Base-by-base conservation (phyloP, 2,329 filamentous ascomycete genomes). In the Fusarium bactridioides region DNA sequence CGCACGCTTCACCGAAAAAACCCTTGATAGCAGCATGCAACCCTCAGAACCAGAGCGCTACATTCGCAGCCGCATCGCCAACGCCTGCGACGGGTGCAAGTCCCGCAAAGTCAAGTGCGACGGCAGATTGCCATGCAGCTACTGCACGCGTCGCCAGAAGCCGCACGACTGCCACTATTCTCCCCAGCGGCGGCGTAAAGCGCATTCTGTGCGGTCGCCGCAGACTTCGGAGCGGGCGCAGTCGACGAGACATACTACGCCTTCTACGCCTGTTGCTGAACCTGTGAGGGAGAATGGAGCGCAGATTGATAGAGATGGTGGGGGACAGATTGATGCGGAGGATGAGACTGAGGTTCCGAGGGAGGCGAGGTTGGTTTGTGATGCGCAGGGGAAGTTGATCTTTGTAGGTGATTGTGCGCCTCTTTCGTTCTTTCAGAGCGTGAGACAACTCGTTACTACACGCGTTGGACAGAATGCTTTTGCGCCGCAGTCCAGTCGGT, bases 351-450 rank as follows among this genome's bases (percentile, higher is more conserved):
- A 88, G 27, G 87, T 88, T 7, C 87, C 86, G 5, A 81, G 86
- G 3, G 87, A 89, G 64, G 87, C 86, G 6, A 80, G 86, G 5
- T 78, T 88, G 10, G 79, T 88, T 0, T 84, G 84, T 45, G 87
- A 89, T 68, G 82, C 85, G 1, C 85, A 87, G 63, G 87, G 87
- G 2, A 87, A 87, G 72, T 76, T 88, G 27, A 85, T 87, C 35
- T 89, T 89, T 74, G 86, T 88, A 29, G 87, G 87, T 10, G 87
- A 89, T 74, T 88, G 86, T 70, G 87, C 87, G 9, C 87, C 87
- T 2, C 78, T 89, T 25, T 88, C 86, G 0, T 86, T 89, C 67
- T 88, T 88, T 71, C 86, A 88, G 70, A 87, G 86, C 1, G 84
- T 88, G 11, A 82, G 86, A 4, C 84, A 87, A 70, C 82, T 89